phyloP scores from a whole-genome alignment of 768 basidiomycete species.

The Strobilomyces confusus region DNA sequence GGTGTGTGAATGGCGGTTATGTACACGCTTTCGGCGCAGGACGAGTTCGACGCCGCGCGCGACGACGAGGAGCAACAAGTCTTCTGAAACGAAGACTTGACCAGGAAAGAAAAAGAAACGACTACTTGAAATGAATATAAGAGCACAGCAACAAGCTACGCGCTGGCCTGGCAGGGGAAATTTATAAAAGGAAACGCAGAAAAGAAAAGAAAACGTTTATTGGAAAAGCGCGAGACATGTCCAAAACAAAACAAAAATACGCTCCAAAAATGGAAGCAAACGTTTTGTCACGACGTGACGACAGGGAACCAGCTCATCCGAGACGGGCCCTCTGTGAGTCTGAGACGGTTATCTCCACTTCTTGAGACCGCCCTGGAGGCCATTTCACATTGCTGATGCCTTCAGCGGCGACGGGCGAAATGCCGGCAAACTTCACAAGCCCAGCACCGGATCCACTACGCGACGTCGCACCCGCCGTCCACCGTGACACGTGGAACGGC shows the following conservation, averaged over 20 bases:
- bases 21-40: too few relatives aligned
- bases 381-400: slow-evolving; percentile 14
- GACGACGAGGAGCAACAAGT: slow-evolving; percentile 17
- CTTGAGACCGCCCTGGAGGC: slow-evolving; percentile 10
- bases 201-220: slow-evolving; percentile 6
- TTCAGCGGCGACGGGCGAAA: slow-evolving; percentile 7
- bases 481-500: slow-evolving; percentile 16
- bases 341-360: slow-evolving; percentile 20
- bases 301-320: slow-evolving; percentile 28
- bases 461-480: not conserved
- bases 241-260: slow-evolving; percentile 2
- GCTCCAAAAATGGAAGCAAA: slow-evolving; percentile 1
- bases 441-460: not conserved
- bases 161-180: slow-evolving; percentile 10
- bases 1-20: too few relatives aligned
- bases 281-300: slow-evolving; percentile 18
- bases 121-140: slow-evolving; percentile 32
- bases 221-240: slow-evolving; percentile 10
- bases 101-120: slow-evolving; percentile 22
- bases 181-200: slow-evolving; percentile 11
- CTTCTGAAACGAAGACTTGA: slow-evolving; percentile 25
- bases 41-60: too few relatives aligned
- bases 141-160: slow-evolving; percentile 23
- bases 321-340: slow-evolving; percentile 19
- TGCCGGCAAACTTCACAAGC: slow-evolving; percentile 19